These are phyloP conservation scores for Casuarina glauca DNA, from an alignment of 306 rosid species.

Conservation along the genomic window DNA sequence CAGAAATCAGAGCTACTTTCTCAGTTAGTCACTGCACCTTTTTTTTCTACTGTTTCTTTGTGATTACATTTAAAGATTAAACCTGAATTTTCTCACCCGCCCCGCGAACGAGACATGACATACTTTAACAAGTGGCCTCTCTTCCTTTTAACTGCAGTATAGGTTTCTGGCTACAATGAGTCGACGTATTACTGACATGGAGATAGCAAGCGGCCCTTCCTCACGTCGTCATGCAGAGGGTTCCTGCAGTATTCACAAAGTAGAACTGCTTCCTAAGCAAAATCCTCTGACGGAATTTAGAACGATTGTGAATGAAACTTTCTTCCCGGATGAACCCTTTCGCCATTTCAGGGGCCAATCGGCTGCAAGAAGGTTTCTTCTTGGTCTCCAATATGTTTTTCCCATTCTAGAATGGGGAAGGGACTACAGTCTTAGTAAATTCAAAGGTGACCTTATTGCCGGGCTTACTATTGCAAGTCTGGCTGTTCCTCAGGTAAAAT, in stretches of 20 bases:
- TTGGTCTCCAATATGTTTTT: slow-evolving; percentile 51
- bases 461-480: slow-evolving; percentile 85
- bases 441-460: slow-evolving; percentile 55
- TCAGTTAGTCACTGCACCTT: background rate
- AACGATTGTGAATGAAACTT: slow-evolving; percentile 32
- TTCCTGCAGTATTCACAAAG: slow-evolving; percentile 36
- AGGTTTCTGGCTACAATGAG: background rate
- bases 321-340: slow-evolving; percentile 54
- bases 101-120: too few species aligned
- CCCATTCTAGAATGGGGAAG: slow-evolving; percentile 64
- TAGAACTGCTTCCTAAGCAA: slow-evolving; percentile 40
- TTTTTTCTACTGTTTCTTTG: background rate
- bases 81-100: too few species aligned
- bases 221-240: slow-evolving; percentile 25
- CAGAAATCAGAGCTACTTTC: background rate
- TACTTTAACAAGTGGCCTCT: too few species aligned
- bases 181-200: slow-evolving; percentile 24
- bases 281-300: slow-evolving; percentile 34
- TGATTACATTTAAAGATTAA: background rate
- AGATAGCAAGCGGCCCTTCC: slow-evolving; percentile 13
- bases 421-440: slow-evolving; percentile 38
- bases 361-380: slow-evolving; percentile 24
- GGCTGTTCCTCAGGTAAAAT: slow-evolving; percentile 70
- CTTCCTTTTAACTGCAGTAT: background rate
- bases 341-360: slow-evolving; percentile 44